These are phyloP conservation scores for Calonectria pseudoreteaudii DNA, from an alignment of 2,329 filamentous ascomycete species.

Conservation along the genomic window DNA sequence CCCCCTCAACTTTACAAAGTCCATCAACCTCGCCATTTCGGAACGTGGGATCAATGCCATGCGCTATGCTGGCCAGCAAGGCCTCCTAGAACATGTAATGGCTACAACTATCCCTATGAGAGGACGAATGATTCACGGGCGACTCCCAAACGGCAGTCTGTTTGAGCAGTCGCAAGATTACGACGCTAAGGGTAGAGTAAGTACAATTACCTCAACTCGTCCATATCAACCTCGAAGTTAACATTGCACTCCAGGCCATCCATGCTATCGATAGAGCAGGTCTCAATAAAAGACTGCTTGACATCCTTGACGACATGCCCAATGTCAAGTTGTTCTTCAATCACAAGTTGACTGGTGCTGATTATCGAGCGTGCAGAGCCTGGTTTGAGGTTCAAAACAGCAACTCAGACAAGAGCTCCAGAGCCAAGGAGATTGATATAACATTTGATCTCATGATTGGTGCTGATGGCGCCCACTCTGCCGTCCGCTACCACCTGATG, in stretches of 20 bases:
- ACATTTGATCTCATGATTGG: conserved; percentile 94
- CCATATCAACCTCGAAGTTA: conserved; percentile 3
- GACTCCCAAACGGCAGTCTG: conserved; percentile 71
- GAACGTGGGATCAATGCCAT: conserved; percentile 94
- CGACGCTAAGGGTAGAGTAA: conserved; percentile 86
- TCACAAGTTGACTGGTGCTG: conserved; percentile 91
- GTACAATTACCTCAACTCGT: conserved; percentile 43
- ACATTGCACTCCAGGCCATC: conserved; percentile 70
- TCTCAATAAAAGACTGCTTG: conserved; percentile 85
- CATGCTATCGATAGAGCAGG: conserved; percentile 86
- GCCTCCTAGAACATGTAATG: conserved; percentile 80
- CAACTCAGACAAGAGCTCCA: conserved; percentile 50
- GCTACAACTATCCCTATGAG: conserved; percentile 89
- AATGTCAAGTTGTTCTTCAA: conserved; percentile 95
- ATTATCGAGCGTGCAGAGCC: conserved; percentile 82
- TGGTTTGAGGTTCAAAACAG: conserved; percentile 80
- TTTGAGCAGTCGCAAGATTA: conserved; percentile 90
- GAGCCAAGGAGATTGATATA: conserved; percentile 81
- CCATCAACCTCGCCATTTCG: conserved; percentile 96
- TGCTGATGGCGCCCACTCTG: conserved; percentile 94
- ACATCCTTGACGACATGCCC: conserved; percentile 83
- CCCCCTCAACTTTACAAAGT: conserved; percentile 95
- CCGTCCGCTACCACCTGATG: conserved; percentile 93
- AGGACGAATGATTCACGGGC: conserved; percentile 95
- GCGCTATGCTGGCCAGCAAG: conserved; percentile 73